Percentiles rank a stretch among this genome's conserved stretches.
Evolutionary conservation across 2,329 filamentous ascomycete genomes (phyloP).

Genomic region (Fusarium armeniacum): DNA sequence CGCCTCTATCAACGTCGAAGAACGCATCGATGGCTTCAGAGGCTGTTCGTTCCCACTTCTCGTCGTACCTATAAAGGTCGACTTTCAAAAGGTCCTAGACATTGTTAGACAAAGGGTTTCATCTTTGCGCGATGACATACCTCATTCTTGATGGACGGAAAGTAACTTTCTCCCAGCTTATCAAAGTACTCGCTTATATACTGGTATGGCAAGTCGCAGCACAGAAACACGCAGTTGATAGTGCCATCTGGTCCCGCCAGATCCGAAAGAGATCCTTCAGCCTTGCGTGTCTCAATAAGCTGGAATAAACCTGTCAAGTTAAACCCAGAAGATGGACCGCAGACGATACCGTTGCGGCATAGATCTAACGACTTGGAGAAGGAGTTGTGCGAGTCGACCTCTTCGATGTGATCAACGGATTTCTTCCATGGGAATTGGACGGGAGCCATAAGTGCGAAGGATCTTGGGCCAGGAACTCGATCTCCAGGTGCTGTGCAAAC

Average conservation of each 20-base stretch:
- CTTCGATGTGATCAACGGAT: constrained; percentile 68
- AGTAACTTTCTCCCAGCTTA: constrained; percentile 64
- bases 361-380: constrained; percentile 67
- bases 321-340: constrained; percentile 72
- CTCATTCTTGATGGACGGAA: constrained; percentile 64
- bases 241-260: constrained; percentile 61
- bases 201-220: constrained; percentile 74
- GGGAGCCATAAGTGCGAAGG: constrained; percentile 63
- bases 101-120: background rate
- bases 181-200: constrained; percentile 73
- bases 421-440: constrained; percentile 71
- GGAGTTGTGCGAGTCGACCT: constrained; percentile 68
- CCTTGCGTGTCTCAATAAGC: constrained; percentile 64
- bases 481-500: constrained; percentile 71
- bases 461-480: constrained; percentile 70
- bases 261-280: constrained; percentile 58
- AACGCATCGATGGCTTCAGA: constrained; percentile 31
- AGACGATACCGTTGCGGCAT: constrained; percentile 69
- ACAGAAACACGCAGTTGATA: constrained; percentile 70
- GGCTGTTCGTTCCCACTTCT: constrained; percentile 47
- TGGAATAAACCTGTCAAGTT: constrained; percentile 67
- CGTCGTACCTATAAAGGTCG: constrained; percentile 48
- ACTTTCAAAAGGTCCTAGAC: constrained; percentile 45
- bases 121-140: constrained; percentile 29
- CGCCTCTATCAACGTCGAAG: constrained; percentile 30